A percentile compares a stretch with the other conserved stretches of the same genome.
Evolutionary conservation across 2,329 filamentous ascomycete species (phyloP).

Genomic region (Fusarium begoniae): DNA sequence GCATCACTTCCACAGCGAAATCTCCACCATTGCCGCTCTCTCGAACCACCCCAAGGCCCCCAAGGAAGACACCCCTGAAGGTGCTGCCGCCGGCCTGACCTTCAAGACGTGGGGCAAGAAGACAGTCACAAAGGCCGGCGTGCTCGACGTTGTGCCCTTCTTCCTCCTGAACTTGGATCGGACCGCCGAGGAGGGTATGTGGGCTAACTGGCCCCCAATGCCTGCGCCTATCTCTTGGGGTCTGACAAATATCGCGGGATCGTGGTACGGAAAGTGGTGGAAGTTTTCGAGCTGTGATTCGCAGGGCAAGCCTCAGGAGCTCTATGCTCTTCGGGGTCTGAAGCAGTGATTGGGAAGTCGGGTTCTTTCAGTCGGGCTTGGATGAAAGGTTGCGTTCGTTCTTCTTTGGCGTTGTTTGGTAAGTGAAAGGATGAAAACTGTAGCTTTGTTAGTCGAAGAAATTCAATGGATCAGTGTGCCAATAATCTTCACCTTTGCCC

Average conservation of each 20-base stretch:
- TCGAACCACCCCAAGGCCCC: slow-evolving; percentile 62
- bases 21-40: slow-evolving; percentile 60
- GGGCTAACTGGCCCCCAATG: slow-evolving; percentile 72
- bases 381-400: not conserved
- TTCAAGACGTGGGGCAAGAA: slow-evolving; percentile 71
- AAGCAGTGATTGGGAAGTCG: slow-evolving; percentile 4
- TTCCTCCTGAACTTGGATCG: slow-evolving; percentile 71
- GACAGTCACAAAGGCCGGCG: slow-evolving; percentile 69
- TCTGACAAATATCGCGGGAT: slow-evolving; percentile 65
- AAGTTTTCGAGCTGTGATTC: slow-evolving; percentile 71
- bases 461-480: not conserved
- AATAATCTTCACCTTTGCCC: not conserved
- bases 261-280: slow-evolving; percentile 67
- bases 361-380: not conserved
- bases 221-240: slow-evolving; percentile 68
- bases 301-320: slow-evolving; percentile 60
- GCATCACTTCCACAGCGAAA: slow-evolving; percentile 65
- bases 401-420: not conserved
- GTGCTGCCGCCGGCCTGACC: slow-evolving; percentile 55
- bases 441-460: slow-evolving; percentile 1
- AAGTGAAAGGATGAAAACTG: not conserved
- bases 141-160: slow-evolving; percentile 69
- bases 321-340: slow-evolving; percentile 57
- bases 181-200: slow-evolving; percentile 66
- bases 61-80: slow-evolving; percentile 54